Evolutionary conservation across 805 yeast species (phyloP), one percentile per base, ranked within the genome.

Genomic region (Cyberlindnera misumaiensis): DNA sequence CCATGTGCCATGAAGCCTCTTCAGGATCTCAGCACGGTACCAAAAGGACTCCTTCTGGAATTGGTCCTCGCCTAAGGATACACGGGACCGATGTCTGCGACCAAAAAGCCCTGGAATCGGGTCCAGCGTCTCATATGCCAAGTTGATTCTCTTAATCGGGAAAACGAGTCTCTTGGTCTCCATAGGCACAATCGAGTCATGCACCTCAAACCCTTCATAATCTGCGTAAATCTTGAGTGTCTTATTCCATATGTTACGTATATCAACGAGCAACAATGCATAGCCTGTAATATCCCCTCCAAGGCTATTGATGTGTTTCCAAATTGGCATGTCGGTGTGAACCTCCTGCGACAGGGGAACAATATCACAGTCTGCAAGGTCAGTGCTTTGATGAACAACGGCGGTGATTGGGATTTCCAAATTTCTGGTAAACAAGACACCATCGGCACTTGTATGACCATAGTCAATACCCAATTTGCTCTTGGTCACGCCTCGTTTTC

Each of bases 211-310:
- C 4, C 61, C 58, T 13, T 58, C 58, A 42, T 63, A 66, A 2
- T 48, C 46, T 10, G 73, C 42, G 2, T 59, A 48, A 4, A 68
- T 52, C 8, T 53, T 48, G 42, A 75, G 58, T 22, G 72, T 70
- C 35, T 79, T 80, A 6, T 73, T 68, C 93, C 96, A 89, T 3
- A 83, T 70, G 56, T 93, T 90, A 46, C 87, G 72, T 41, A 93
- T 60, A 55, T 93, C 97, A 11, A 90, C 52, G 1, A 86, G 68
- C 38, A 83, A 62, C 34, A 83, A 60, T 45, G 82, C 79, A 56
- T 71, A 85, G 35, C 76, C 77, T 3, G 73, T 62, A 1, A 38
- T 15, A 8, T 7, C 27, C 12, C 17, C 17, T 8, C 35, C 40
- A 3, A 36, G 10, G 1, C 29, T 25, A 28, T 53, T 48, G n/a